phyloP scores from a whole-genome alignment of 352 stramenopile species.

The Aphanomyces cochlioides region DNA sequence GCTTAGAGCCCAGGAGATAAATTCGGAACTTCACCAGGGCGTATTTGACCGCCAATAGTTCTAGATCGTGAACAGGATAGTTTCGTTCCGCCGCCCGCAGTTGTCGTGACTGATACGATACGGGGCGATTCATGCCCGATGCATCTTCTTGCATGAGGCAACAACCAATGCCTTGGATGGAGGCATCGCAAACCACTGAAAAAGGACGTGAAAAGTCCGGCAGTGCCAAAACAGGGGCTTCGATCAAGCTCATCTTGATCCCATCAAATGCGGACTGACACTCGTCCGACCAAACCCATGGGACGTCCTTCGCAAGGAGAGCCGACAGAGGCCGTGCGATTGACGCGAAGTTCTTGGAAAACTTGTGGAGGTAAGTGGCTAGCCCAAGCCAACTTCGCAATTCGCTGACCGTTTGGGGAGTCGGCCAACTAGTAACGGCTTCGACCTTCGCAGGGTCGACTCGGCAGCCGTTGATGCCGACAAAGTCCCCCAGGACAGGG shows the following conservation, averaged over 20 bases:
- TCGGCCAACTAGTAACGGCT: slow-evolving; percentile 30
- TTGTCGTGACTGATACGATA: too few relatives aligned
- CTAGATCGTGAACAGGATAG: too few relatives aligned
- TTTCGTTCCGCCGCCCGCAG: too few relatives aligned
- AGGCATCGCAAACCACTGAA: too few relatives aligned
- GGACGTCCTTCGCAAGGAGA: slow-evolving; percentile 9
- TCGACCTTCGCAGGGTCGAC: slow-evolving; percentile 18
- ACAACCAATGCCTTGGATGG: too few relatives aligned
- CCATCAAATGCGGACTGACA: slow-evolving; percentile 19
- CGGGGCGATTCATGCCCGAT: too few relatives aligned
- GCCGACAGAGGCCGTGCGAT: slow-evolving; percentile 19
- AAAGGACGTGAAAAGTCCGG: too few relatives aligned
- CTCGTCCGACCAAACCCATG: slow-evolving; percentile 13
- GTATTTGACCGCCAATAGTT: too few relatives aligned
- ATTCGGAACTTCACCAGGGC: too few relatives aligned
- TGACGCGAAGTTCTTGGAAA: slow-evolving; percentile 26
- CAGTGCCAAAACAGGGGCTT: too few relatives aligned
- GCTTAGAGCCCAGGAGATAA: not conserved
- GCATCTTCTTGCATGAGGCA: too few relatives aligned
- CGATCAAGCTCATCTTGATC: not conserved
- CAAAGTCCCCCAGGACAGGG: slow-evolving; percentile 35
- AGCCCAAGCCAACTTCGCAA: slow-evolving; percentile 18
- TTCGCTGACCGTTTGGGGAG: slow-evolving; percentile 30
- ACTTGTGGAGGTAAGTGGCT: slow-evolving; percentile 31
- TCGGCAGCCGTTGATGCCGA: slow-evolving; percentile 16